These are phyloP conservation scores for Magnaporthiopsis incrustans DNA, from an alignment of 2,329 filamentous ascomycete genomes.

Conservation along the genomic window DNA sequence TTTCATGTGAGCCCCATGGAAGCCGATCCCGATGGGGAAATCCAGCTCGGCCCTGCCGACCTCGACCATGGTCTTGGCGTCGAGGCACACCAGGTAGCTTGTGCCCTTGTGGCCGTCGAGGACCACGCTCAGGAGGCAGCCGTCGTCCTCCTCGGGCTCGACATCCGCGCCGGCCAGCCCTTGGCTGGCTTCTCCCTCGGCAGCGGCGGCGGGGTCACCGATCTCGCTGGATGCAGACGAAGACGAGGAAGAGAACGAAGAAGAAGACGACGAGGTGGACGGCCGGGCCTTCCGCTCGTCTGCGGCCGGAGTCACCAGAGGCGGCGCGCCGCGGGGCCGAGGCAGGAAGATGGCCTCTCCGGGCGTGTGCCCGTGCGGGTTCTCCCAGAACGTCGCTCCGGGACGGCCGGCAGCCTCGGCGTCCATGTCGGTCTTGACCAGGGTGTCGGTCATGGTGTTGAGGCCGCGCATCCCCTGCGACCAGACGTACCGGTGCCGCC, in stretches of 20 bases:
- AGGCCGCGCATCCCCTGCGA: constrained; percentile 46
- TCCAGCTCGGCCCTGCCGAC: constrained; percentile 54
- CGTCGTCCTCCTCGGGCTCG: constrained; percentile 49
- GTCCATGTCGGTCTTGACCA: constrained; percentile 58
- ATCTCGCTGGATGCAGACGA: not conserved
- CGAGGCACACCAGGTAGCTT: constrained; percentile 59
- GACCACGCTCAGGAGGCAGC: constrained; percentile 54
- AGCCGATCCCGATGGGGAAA: constrained; percentile 53
- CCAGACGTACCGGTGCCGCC: constrained; percentile 53
- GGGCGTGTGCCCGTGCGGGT: constrained; percentile 51
- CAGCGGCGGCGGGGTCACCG: constrained; percentile 15
- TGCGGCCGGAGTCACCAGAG: not conserved
- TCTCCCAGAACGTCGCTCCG: not conserved
- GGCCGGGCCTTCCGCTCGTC: too few relatives aligned
- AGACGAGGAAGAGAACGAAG: not conserved
- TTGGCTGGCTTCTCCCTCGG: not conserved
- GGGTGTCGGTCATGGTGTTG: constrained; percentile 52
- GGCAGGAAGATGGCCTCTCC: constrained; percentile 63
- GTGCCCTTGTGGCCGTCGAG: constrained; percentile 49
- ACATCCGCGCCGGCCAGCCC: constrained; percentile 6
- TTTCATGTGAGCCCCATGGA: constrained; percentile 50
- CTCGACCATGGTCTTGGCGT: constrained; percentile 55
- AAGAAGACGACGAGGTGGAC: not conserved
- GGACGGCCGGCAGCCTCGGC: constrained; percentile 22
- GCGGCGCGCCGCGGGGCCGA: constrained; percentile 24